Percentiles rank a stretch among this genome's conserved stretches.
phyloP scores from a whole-genome alignment of 768 basidiomycete genomes.

The Pleurotus platypus region DNA sequence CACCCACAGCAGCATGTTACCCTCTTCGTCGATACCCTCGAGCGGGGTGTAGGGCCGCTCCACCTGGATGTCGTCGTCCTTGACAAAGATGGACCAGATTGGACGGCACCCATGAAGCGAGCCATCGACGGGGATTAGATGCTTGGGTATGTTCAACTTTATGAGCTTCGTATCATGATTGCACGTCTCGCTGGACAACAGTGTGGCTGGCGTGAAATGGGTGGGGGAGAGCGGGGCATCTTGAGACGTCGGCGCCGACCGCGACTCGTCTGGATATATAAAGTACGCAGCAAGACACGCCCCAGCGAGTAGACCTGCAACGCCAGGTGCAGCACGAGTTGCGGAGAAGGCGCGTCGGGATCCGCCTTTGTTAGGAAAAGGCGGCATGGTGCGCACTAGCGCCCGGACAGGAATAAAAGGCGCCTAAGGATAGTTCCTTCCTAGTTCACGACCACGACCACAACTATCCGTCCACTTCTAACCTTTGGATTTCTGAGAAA shows the following conservation, averaged over 20 bases:
- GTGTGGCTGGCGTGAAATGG: conserved; percentile 58
- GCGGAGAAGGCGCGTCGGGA: conserved; percentile 8
- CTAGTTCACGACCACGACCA: background rate
- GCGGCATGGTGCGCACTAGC: conserved; percentile 2
- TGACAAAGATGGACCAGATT: conserved; percentile 78
- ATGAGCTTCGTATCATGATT: conserved; percentile 64
- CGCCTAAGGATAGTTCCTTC: background rate
- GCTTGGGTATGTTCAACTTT: conserved; percentile 51
- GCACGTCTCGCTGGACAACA: conserved; percentile 48
- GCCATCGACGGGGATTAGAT: conserved; percentile 24
- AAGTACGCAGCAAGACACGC: conserved; percentile 45
- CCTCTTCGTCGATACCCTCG: conserved; percentile 62
- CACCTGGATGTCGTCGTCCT: conserved; percentile 86
- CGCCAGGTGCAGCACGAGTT: no score
- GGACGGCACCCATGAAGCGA: conserved; percentile 25
- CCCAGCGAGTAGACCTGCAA: conserved; percentile 27
- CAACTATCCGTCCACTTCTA: conserved; percentile 8
- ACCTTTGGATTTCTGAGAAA: background rate
- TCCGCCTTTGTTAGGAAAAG: conserved; percentile 1
- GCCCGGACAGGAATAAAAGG: background rate
- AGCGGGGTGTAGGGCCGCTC: conserved; percentile 85
- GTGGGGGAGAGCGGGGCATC: conserved; percentile 37
- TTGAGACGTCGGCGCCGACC: conserved; percentile 37
- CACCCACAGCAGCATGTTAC: conserved; percentile 75
- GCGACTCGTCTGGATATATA: conserved; percentile 45